These are phyloP conservation scores for Epichloe typhina DNA, from an alignment of 2,329 filamentous ascomycete genomes.

Conservation along the genomic window DNA sequence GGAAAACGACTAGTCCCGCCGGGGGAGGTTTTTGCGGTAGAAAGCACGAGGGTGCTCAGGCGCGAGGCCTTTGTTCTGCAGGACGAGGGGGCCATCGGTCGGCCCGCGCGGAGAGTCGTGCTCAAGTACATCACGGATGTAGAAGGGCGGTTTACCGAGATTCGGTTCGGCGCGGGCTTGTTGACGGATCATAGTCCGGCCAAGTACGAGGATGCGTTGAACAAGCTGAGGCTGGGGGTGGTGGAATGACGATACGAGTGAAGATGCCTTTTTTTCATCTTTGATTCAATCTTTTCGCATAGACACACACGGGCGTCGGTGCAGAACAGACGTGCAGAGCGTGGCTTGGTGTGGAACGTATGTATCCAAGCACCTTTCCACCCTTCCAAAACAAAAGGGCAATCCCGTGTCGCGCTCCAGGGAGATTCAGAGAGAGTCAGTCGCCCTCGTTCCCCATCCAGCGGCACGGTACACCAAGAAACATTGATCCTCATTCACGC, in stretches of 20 bases:
- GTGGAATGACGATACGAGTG: slow-evolving; percentile 12
- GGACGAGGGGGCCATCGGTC: slow-evolving; percentile 39
- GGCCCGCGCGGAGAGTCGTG: slow-evolving; percentile 54
- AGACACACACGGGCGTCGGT: too few species aligned
- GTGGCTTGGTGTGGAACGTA: too few species aligned
- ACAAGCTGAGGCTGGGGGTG: slow-evolving; percentile 41
- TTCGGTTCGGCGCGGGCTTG: slow-evolving; percentile 61
- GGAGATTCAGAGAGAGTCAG: too few species aligned
- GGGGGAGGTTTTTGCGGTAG: slow-evolving; percentile 62
- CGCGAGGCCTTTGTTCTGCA: slow-evolving; percentile 46
- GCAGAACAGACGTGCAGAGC: too few species aligned
- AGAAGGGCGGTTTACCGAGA: slow-evolving; percentile 54
- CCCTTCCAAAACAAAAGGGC: too few species aligned
- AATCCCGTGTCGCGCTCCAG: too few species aligned
- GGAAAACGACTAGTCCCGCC: slow-evolving; percentile 58
- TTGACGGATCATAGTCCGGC: slow-evolving; percentile 64
- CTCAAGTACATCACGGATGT: slow-evolving; percentile 60
- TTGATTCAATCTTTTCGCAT: too few species aligned
- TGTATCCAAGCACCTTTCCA: too few species aligned
- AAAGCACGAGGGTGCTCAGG: slow-evolving; percentile 53
- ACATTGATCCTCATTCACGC: too few species aligned
- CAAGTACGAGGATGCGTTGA: slow-evolving; percentile 57
- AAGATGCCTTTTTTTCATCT: background rate
- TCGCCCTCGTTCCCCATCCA: too few species aligned
- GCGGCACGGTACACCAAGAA: too few species aligned